Evolutionary conservation across 176 grass and related monocot species (phyloP).

Genomic region (Oryza rufipogon): DNA sequence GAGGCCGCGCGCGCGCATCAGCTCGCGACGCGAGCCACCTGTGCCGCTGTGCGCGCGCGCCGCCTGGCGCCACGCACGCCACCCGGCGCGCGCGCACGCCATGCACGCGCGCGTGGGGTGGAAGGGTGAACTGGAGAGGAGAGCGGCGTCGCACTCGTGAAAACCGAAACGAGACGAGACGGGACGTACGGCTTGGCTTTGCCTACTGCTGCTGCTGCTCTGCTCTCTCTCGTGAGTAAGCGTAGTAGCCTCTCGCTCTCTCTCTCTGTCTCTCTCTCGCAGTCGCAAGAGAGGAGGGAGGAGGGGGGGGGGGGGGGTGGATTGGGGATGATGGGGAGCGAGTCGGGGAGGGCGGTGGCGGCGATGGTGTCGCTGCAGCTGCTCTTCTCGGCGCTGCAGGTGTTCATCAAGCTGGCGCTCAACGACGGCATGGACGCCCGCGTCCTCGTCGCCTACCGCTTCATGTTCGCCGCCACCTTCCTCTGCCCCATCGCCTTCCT

Average conservation of each 20-base stretch:
- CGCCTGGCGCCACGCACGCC: background rate
- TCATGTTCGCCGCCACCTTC: constrained; percentile 59
- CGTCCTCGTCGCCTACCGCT: constrained; percentile 69
- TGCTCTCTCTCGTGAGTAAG: background rate
- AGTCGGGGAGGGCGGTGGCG: background rate
- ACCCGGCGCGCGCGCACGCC: background rate
- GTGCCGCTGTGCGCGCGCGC: too few relatives aligned
- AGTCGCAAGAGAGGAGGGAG: too few relatives aligned
- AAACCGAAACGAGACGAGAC: too few relatives aligned
- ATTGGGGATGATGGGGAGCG: too few relatives aligned
- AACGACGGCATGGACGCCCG: constrained; percentile 70
- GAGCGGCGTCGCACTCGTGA: too few relatives aligned
- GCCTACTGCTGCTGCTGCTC: too few relatives aligned
- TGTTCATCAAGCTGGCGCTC: constrained; percentile 69
- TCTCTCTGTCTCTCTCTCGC: background rate
- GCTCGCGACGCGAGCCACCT: too few relatives aligned
- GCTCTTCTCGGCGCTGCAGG: constrained; percentile 48
- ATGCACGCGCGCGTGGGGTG: too few relatives aligned
- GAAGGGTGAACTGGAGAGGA: too few relatives aligned
- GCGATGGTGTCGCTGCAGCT: constrained; percentile 44
- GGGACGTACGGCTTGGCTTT: too few relatives aligned
- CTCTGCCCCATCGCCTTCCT: constrained; percentile 73
- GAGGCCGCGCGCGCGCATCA: too few relatives aligned
- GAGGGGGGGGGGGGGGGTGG: too few relatives aligned
- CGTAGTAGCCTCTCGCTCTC: background rate